Evolutionary conservation across 2,329 filamentous ascomycete genomes (phyloP), one percentile per base, ranked within the genome.

Genomic region (Fusarium coffeatum): DNA sequence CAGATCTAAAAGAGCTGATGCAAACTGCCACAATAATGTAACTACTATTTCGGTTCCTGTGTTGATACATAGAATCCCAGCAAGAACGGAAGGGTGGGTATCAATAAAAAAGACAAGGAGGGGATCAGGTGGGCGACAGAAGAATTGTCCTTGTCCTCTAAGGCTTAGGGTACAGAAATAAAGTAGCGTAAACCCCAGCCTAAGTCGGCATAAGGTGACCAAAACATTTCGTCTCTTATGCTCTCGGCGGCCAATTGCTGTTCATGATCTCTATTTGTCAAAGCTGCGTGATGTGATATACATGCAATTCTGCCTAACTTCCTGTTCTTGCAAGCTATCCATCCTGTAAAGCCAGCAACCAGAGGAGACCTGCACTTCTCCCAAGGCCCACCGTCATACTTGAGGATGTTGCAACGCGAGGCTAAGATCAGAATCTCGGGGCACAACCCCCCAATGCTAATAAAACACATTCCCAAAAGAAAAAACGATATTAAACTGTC

Each of bases 351-450:
- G 54, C 56, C 60, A 32, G 28, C 46, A 54, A 60, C 68, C 61
- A 59, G 46, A 58, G 34, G 65, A 78, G 78, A 78, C 73, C 78
- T 79, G 77, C 78, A 79, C 78, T 77, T 77, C 78, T 74, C 74
- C 65, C 51, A 30, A 54, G 51, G 30, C 18, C 55, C 23, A 12
- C 28, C 62, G 56, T 65, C 50, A 22, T 34, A 28, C 25, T 64
- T 12, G 43, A 54, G 25, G 40, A 55, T 46, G 37, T 25, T 20
- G 27, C 50, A 49, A 43, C 30, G 41, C 42, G 34, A 61, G 61
- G 61, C 62, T 50, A 42, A 67, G 47, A 55, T 34, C 56, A 64
- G 55, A 47, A 51, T 56, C 50, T 59, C 48, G 34, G 49, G 55
- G 63, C 34, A 37, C 51, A 42, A 30, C 28, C 54, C 54, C 65